These are phyloP conservation scores for Aspergillus sojae DNA, from an alignment of 2,329 filamentous ascomycete species.

Conservation along the genomic window DNA sequence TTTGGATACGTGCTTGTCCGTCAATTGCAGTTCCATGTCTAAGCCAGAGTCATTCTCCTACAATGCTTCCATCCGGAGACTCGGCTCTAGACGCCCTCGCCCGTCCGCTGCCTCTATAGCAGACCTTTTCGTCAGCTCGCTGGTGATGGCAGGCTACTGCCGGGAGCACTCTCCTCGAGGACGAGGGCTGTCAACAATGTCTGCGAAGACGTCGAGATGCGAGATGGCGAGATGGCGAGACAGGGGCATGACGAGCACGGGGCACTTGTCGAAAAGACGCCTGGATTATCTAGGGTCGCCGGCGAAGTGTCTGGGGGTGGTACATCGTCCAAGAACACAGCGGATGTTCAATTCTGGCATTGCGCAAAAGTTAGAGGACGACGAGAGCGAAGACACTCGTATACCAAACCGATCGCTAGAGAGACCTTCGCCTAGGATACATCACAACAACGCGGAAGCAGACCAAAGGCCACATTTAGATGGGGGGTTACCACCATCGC, in stretches of 20 bases:
- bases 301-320: slow-evolving; percentile 11
- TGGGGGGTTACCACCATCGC: not conserved
- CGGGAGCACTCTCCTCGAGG: slow-evolving; percentile 47
- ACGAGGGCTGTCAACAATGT: slow-evolving; percentile 32
- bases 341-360: slow-evolving; percentile 32
- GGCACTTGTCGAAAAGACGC: slow-evolving; percentile 21
- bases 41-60: slow-evolving; percentile 26
- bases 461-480: not conserved
- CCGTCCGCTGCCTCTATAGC: slow-evolving; percentile 45
- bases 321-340: slow-evolving; percentile 25
- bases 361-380: slow-evolving; percentile 26
- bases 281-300: slow-evolving; percentile 23
- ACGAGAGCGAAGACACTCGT: slow-evolving; percentile 18
- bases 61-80: slow-evolving; percentile 30
- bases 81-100: slow-evolving; percentile 31
- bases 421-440: slow-evolving; percentile 3
- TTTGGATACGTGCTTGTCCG: slow-evolving; percentile 30
- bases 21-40: slow-evolving; percentile 33
- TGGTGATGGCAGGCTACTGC: slow-evolving; percentile 57
- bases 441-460: slow-evolving; percentile 4
- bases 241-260: slow-evolving; percentile 18
- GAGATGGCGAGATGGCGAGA: slow-evolving; percentile 23
- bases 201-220: slow-evolving; percentile 20
- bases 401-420: slow-evolving; percentile 5
- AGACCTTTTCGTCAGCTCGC: slow-evolving; percentile 56